A percentile compares a stretch with the other conserved stretches of the same genome.
Conservation (phyloP, 2,329 filamentous ascomycete species). For the Pestalotiopsis fici region DNA sequence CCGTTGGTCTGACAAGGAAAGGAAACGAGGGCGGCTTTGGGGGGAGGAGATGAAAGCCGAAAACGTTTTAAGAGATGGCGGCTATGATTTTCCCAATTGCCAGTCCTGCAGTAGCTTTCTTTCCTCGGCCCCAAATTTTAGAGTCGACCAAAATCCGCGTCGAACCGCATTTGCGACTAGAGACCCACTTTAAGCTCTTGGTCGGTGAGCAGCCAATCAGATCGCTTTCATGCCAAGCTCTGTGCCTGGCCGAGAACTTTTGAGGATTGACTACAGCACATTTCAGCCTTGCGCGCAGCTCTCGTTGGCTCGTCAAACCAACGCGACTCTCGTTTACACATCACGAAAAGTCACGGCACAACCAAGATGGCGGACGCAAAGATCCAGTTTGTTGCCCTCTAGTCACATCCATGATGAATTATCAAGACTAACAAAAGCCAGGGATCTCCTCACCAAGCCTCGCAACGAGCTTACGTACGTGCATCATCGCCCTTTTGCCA, state of each 20-base stretch:
- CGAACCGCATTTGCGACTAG: background rate
- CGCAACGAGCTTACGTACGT: conserved; percentile 89
- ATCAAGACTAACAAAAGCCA: conserved; percentile 40
- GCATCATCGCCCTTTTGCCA: conserved; percentile 12
- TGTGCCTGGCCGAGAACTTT: conserved; percentile 12
- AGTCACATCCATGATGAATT: background rate
- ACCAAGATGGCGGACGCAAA: conserved; percentile 45
- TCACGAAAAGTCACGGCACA: background rate
- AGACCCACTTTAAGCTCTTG: background rate
- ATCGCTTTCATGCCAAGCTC: background rate
- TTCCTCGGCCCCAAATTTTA: conserved; percentile 15
- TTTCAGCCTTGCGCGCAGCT: conserved; percentile 12
- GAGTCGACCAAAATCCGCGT: background rate
- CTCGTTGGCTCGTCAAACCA: background rate
- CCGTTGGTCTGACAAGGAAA: background rate
- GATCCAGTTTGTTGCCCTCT: conserved; percentile 62
- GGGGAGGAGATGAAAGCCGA: background rate
- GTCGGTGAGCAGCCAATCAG: conserved; percentile 11
- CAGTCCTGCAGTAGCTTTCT: background rate
- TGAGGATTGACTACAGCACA: conserved; percentile 7
- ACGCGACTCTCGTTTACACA: conserved; percentile 4
- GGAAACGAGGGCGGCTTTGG: conserved; percentile 11
- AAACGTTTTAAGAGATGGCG: background rate
- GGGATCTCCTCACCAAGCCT: conserved; percentile 86
- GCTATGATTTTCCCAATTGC: conserved; percentile 8